Evolutionary conservation across 73 alveolate genomes (phyloP).

Genomic region (Paramecium sonneborni): DNA sequence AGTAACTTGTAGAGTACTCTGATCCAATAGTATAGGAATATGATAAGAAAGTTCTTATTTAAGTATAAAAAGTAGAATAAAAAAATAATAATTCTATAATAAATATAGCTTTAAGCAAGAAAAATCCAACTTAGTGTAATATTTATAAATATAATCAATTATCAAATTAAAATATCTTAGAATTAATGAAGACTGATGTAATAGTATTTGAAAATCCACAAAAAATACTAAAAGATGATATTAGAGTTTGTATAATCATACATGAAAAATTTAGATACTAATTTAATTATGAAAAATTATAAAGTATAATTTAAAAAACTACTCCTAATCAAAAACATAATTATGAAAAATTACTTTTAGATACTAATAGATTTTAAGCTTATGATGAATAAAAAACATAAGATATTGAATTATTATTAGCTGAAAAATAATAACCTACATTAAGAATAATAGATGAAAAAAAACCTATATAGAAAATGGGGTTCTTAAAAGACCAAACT

Average conservation of each 20-base stretch:
- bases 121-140: neutral
- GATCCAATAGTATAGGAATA: neutral
- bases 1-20: neutral
- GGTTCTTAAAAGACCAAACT: neutral
- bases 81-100: neutral
- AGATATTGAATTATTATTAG: neutral
- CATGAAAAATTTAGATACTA: neutral
- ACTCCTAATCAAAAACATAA: neutral
- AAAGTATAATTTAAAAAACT: neutral
- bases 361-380: constrained; percentile 4
- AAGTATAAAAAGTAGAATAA: neutral
- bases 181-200: neutral
- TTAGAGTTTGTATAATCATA: neutral
- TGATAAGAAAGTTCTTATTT: neutral
- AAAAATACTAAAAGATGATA: neutral
- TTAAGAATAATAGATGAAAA: neutral
- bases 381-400: constrained; percentile 27
- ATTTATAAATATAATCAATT: neutral
- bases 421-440: neutral
- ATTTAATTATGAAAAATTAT: neutral
- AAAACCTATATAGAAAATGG: neutral
- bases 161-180: neutral
- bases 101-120: neutral
- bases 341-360: constrained; percentile 3
- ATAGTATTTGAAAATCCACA: constrained; percentile 6